These are phyloP conservation scores for Pseudonectria buxi DNA, from an alignment of 2,329 filamentous ascomycete species.

Conservation along the genomic window DNA sequence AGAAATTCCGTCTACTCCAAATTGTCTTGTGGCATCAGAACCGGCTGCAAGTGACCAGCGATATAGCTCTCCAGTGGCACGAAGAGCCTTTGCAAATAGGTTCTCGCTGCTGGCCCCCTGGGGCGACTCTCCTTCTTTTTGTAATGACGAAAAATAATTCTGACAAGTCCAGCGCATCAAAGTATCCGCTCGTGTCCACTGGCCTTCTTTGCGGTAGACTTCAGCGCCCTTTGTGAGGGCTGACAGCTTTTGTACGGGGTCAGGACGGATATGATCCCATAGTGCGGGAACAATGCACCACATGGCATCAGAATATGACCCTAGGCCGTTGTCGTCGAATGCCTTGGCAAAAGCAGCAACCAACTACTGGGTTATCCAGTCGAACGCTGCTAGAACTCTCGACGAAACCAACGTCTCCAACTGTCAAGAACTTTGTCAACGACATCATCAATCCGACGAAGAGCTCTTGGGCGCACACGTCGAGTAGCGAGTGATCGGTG, in stretches of 20 bases:
- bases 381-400: conserved; percentile 4
- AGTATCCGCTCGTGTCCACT: too few species aligned
- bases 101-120: background rate
- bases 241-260: background rate
- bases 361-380: conserved; percentile 2
- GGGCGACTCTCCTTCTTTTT: too few species aligned
- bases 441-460: conserved; percentile 5
- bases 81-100: background rate
- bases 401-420: conserved; percentile 1
- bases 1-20: conserved; percentile 1
- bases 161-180: background rate
- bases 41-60: too few species aligned
- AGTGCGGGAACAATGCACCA: conserved; percentile 8
- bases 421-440: background rate
- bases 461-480: conserved; percentile 10
- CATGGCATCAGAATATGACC: conserved; percentile 4
- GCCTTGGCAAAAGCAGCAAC: conserved; percentile 6
- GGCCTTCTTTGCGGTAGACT: too few species aligned
- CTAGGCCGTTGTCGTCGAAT: conserved; percentile 8
- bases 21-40: too few species aligned
- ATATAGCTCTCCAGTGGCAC: conserved; percentile 1
- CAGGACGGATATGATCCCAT: background rate
- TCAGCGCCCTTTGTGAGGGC: background rate
- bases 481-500: conserved; percentile 4
- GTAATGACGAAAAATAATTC: background rate